Evolutionary conservation across 306 rosid genomes (phyloP), one percentile per base, ranked within the genome.

Genomic region (Cucumis melo): DNA sequence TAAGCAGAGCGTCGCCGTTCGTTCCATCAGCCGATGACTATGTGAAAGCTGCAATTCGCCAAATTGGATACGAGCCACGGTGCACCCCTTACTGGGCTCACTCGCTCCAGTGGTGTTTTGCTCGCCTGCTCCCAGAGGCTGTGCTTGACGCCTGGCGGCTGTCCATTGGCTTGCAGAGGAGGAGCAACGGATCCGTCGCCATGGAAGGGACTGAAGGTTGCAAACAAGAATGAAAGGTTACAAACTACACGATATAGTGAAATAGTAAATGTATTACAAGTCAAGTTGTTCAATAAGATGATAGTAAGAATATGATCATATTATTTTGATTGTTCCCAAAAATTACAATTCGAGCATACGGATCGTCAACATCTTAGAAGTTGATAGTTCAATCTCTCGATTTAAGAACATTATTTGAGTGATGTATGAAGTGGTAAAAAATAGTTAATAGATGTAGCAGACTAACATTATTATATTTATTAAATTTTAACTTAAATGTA

Each of bases 61-160:
- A 68, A 17, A 91, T 93, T 50, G 98, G 98, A 1, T 74, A 81
- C 5, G 86, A 85, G 74, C 42, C 78, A 23, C 82, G 44, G 20
- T 93, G 89, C 79, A 84, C 87, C 4, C 98, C 97, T 21, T 89
- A 83, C 50, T 93, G 98, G 95, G 54, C 91, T 74, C 96, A 93
- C 89, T 83, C 87, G 0, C 34, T 93, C 17, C 92, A 87, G 19
- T 87, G 96, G 88, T 71, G 62, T 76, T 80, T 91, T 0, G 86
- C 88, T 1, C 4, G 77, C 48, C 78, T 83, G 10, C 48, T 83
- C 53, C 92, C 97, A 0, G 79, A 83, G 29, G 39, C 84, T 27
- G 39, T 80, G 2, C 90, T 93, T 7, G 89, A 93, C 67, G 57
- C 83, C 24, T 91, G 98, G 98, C 92, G 96, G n/a, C 53, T 91